These are phyloP conservation scores for Cercospora janseana DNA, from an alignment of 2,329 filamentous ascomycete species.

Conservation along the genomic window DNA sequence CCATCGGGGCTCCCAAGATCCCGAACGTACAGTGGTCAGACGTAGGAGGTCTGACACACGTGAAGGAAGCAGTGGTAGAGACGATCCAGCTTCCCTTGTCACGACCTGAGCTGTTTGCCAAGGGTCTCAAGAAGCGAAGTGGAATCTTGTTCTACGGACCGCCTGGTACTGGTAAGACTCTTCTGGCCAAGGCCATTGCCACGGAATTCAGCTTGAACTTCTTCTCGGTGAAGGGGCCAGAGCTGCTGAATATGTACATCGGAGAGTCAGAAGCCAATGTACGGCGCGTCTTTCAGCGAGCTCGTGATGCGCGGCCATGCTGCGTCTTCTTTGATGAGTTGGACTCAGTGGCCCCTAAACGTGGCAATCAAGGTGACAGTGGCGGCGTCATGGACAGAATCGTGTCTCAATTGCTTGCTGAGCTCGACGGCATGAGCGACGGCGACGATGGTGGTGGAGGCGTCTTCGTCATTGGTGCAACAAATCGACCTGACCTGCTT, in stretches of 20 bases:
- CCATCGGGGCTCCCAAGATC: conserved; percentile 96
- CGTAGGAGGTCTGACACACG: conserved; percentile 86
- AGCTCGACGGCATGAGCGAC: conserved; percentile 96
- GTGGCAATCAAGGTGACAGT: conserved; percentile 94
- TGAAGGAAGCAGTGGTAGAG: conserved; percentile 95
- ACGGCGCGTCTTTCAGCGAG: conserved; percentile 81
- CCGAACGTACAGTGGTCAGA: conserved; percentile 96
- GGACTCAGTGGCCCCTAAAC: conserved; percentile 90
- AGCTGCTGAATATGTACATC: conserved; percentile 94
- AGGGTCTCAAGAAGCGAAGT: conserved; percentile 96
- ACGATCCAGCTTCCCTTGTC: conserved; percentile 93
- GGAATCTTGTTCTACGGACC: conserved; percentile 91
- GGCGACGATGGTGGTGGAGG: conserved; percentile 77
- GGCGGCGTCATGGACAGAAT: conserved; percentile 98
- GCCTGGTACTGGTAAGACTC: conserved; percentile 85
- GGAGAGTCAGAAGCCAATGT: conserved; percentile 93
- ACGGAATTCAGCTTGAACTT: conserved; percentile 94
- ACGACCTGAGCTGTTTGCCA: conserved; percentile 88
- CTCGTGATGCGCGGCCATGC: conserved; percentile 79
- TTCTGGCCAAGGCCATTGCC: conserved; percentile 89
- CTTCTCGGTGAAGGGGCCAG: conserved; percentile 89
- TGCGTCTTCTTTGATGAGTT: conserved; percentile 93
- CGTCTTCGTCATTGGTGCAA: conserved; percentile 95
- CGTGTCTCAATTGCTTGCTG: conserved; percentile 88
- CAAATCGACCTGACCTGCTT: conserved; percentile 88